Evolutionary conservation across 768 basidiomycete genomes (phyloP).

Genomic region (Russula earlei): DNA sequence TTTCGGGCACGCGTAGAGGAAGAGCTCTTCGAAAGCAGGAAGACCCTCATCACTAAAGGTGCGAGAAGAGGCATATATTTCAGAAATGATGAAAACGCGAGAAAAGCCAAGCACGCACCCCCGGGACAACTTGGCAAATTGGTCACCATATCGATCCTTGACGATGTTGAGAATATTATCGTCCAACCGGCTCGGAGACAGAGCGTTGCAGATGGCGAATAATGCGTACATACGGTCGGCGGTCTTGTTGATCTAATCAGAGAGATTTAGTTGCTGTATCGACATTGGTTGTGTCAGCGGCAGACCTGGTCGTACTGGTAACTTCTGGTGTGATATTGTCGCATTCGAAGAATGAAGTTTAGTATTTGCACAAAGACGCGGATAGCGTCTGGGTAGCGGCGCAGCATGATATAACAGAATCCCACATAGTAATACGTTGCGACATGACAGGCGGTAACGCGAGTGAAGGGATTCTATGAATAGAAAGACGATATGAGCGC

Average conservation of each 20-base stretch:
- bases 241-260: conserved; percentile 84
- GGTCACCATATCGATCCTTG: conserved; percentile 91
- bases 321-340: conserved; percentile 92
- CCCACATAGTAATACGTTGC: conserved; percentile 93
- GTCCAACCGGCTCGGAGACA: conserved; percentile 87
- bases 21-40: conserved; percentile 83
- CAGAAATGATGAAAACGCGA: background rate
- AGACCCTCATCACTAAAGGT: conserved; percentile 54
- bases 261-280: background rate
- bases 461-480: conserved; percentile 68
- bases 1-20: conserved; percentile 90
- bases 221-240: conserved; percentile 97
- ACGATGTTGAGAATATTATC: conserved; percentile 91
- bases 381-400: conserved; percentile 92
- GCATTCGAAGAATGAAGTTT: conserved; percentile 93
- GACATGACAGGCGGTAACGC: conserved; percentile 95
- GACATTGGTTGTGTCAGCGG: conserved; percentile 6
- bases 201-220: conserved; percentile 85
- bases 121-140: conserved; percentile 74
- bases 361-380: conserved; percentile 87
- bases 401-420: conserved; percentile 92
- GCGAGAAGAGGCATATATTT: background rate
- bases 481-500: background rate
- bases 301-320: conserved; percentile 92
- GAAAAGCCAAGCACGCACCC: conserved; percentile 43